Evolutionary conservation across 306 rosid species (phyloP).

Genomic region (Albizia julibrissin): DNA sequence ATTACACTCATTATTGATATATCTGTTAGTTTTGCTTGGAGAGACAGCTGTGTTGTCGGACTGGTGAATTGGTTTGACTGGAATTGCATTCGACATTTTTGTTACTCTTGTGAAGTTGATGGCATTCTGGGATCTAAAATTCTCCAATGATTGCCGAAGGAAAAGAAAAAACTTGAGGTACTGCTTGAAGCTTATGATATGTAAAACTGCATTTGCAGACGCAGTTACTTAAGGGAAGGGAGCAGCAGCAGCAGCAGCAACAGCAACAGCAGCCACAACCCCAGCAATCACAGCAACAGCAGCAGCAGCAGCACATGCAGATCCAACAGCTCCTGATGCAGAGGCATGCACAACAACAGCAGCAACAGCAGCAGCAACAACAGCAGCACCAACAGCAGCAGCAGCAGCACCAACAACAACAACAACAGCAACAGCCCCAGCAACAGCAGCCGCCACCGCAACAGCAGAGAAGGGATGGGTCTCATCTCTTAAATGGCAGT

Average conservation of each 20-base stretch:
- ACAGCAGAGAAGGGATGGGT: conserved; percentile 90
- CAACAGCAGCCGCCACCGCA: conserved; percentile 53
- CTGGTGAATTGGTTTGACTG: neutral
- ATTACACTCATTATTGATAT: neutral
- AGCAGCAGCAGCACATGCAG: conserved; percentile 60
- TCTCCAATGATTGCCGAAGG: neutral
- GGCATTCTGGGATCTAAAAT: conserved; percentile 9
- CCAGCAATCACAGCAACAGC: conserved; percentile 49
- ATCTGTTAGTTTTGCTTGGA: neutral
- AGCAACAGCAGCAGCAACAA: conserved; percentile 72
- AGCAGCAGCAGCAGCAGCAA: conserved; percentile 72
- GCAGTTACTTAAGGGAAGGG: conserved; percentile 85
- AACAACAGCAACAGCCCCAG: conserved; percentile 49
- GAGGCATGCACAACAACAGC: conserved; percentile 76
- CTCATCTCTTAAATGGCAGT: conserved; percentile 75
- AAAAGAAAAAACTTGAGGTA: conserved; percentile 2
- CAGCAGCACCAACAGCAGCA: conserved; percentile 72
- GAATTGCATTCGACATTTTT: neutral
- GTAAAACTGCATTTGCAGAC: conserved; percentile 58
- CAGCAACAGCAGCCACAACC: conserved; percentile 50
- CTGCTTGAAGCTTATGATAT: conserved; percentile 39
- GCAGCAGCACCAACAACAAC: conserved; percentile 69
- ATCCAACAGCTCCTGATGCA: conserved; percentile 71
- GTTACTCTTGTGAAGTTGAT: conserved; percentile 18
- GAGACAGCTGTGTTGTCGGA: conserved; percentile 6